phyloP scores from a whole-genome alignment of 768 basidiomycete species.

The Coprinopsis sp. region DNA sequence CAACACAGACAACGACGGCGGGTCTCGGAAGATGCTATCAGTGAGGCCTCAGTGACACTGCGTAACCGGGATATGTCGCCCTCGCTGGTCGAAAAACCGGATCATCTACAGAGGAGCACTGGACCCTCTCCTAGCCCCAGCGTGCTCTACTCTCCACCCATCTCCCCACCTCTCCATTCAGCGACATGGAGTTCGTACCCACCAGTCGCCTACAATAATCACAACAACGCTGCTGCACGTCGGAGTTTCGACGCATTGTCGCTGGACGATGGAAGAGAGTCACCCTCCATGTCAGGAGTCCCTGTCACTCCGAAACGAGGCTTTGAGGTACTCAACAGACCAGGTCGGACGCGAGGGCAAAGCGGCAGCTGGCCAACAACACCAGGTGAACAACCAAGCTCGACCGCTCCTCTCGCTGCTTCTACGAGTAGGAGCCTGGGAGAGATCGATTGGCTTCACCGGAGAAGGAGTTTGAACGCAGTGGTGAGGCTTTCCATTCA shows the following conservation, averaged over 20 bases:
- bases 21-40: conserved; percentile 9
- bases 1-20: no score
- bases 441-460: conserved; percentile 76
- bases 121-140: conserved; percentile 30
- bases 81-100: conserved; percentile 27
- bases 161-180: conserved; percentile 29
- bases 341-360: conserved; percentile 29
- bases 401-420: conserved; percentile 20
- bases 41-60: conserved; percentile 12
- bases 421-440: conserved; percentile 54
- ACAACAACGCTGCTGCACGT: conserved; percentile 44
- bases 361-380: conserved; percentile 29
- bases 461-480: conserved; percentile 64
- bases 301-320: conserved; percentile 34
- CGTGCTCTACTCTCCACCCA: conserved; percentile 36
- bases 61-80: conserved; percentile 17
- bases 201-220: no score
- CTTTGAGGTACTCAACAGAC: conserved; percentile 53
- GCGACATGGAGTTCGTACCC: background rate
- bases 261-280: conserved; percentile 40
- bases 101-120: conserved; percentile 22
- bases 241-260: conserved; percentile 42
- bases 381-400: conserved; percentile 12
- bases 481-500: conserved; percentile 45
- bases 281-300: conserved; percentile 39